Percentiles rank a stretch among this genome's conserved stretches.
These are phyloP conservation scores for Phlebiopsis gigantea DNA, from an alignment of 768 basidiomycete species.

Conservation along the genomic window DNA sequence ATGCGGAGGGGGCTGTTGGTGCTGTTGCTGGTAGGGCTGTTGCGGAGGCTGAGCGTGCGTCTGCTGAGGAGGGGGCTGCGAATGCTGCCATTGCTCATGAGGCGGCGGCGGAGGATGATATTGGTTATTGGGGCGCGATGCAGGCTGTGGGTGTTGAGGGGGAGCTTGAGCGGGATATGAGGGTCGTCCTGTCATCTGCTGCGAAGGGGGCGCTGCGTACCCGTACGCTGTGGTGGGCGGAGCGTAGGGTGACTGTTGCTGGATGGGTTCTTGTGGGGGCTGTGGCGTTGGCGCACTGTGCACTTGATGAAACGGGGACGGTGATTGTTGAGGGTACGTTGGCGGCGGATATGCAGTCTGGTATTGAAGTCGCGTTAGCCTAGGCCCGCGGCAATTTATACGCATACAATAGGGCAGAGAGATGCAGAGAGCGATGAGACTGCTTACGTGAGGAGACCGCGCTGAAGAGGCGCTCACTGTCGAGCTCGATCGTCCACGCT, in stretches of 20 bases:
- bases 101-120: conserved; percentile 1
- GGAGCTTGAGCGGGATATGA: conserved; percentile 5
- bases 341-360: conserved; percentile 34
- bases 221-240: conserved; percentile 19
- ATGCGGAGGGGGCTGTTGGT: conserved; percentile 11
- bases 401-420: conserved; percentile 6
- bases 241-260: conserved; percentile 33
- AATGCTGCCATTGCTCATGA: neutral
- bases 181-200: conserved; percentile 15
- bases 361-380: conserved; percentile 14
- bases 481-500: conserved; percentile 36
- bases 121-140: neutral
- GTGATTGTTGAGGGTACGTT: conserved; percentile 41
- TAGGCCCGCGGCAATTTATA: conserved; percentile 1
- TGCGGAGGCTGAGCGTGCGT: conserved; percentile 17
- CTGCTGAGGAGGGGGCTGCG: conserved; percentile 20
- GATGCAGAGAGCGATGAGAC: conserved; percentile 5
- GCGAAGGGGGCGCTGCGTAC: conserved; percentile 20
- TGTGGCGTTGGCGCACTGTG: conserved; percentile 29
- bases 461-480: conserved; percentile 40
- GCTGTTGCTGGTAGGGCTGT: conserved; percentile 12
- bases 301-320: conserved; percentile 29
- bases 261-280: conserved; percentile 38
- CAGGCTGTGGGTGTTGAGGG: conserved; percentile 12
- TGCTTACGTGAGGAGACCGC: conserved; percentile 48